Percentiles rank a stretch among this genome's conserved stretches.
These are phyloP conservation scores for Fonsecaea monophora DNA, from an alignment of 2,329 filamentous ascomycete genomes.

Conservation along the genomic window DNA sequence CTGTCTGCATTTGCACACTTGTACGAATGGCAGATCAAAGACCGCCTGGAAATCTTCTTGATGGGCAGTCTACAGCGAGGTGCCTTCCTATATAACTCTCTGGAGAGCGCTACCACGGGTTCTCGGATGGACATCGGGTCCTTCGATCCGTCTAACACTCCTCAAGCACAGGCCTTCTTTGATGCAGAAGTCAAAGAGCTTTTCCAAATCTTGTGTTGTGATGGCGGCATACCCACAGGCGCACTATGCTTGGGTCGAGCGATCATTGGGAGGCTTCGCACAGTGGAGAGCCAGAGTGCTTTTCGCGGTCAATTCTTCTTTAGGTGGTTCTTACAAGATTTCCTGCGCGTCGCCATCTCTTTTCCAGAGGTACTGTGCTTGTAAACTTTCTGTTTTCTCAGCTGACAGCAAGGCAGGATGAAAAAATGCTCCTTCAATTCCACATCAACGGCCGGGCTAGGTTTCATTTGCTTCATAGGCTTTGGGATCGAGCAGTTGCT, in stretches of 20 bases:
- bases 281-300: slow-evolving; percentile 72
- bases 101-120: slow-evolving; percentile 74
- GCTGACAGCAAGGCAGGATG: slow-evolving; percentile 55
- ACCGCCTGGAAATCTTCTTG: slow-evolving; percentile 90
- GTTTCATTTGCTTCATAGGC: slow-evolving; percentile 74
- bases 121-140: slow-evolving; percentile 60
- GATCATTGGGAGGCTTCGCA: slow-evolving; percentile 75
- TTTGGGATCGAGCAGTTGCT: slow-evolving; percentile 79
- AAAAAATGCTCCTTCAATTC: slow-evolving; percentile 78
- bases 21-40: slow-evolving; percentile 86
- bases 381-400: slow-evolving; percentile 28
- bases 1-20: slow-evolving; percentile 87
- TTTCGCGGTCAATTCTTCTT: slow-evolving; percentile 85
- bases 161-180: slow-evolving; percentile 87
- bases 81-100: slow-evolving; percentile 84
- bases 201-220: slow-evolving; percentile 80
- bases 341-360: slow-evolving; percentile 80
- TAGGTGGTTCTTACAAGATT: slow-evolving; percentile 90
- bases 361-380: slow-evolving; percentile 75
- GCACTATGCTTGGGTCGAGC: slow-evolving; percentile 84
- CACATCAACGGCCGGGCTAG: slow-evolving; percentile 91
- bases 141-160: slow-evolving; percentile 72
- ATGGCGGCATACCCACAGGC: slow-evolving; percentile 83
- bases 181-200: slow-evolving; percentile 78
- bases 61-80: slow-evolving; percentile 95